phyloP scores from a whole-genome alignment of 805 yeast species.

The Metschnikowia lunata region DNA sequence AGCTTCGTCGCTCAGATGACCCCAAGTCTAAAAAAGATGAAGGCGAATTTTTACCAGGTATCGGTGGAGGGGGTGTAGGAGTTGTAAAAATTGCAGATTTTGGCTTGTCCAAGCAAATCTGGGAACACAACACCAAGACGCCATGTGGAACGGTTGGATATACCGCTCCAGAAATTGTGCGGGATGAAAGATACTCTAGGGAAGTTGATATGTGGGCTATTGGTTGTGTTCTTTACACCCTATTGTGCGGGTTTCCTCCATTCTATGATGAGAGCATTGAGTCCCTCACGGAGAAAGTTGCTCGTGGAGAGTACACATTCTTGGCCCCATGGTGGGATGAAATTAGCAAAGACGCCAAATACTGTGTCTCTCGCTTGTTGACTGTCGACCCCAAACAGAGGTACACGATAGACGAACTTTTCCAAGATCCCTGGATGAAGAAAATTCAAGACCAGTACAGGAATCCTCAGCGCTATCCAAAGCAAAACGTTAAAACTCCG shows the following conservation, averaged over 20 bases:
- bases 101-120: conserved; percentile 59
- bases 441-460: conserved; percentile 11
- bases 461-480: conserved; percentile 7
- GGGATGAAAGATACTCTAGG: conserved; percentile 57
- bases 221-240: conserved; percentile 66
- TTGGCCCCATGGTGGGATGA: conserved; percentile 89
- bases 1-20: conserved; percentile 53
- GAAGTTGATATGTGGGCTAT: conserved; percentile 72
- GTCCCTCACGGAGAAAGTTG: conserved; percentile 60
- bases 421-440: conserved; percentile 65
- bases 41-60: conserved; percentile 47
- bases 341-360: conserved; percentile 64
- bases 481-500: conserved; percentile 3
- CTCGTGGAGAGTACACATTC: conserved; percentile 69
- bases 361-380: conserved; percentile 59
- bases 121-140: conserved; percentile 46
- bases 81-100: conserved; percentile 63
- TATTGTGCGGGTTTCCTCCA: conserved; percentile 72
- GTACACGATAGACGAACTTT: conserved; percentile 62
- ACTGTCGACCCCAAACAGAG: conserved; percentile 67
- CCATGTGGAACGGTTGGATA: conserved; percentile 78
- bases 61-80: conserved; percentile 66
- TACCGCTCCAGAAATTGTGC: conserved; percentile 63
- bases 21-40: conserved; percentile 53
- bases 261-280: conserved; percentile 68